Evolutionary conservation across 768 basidiomycete genomes (phyloP), one percentile per base, ranked within the genome.

Genomic region (Suillus paluster): DNA sequence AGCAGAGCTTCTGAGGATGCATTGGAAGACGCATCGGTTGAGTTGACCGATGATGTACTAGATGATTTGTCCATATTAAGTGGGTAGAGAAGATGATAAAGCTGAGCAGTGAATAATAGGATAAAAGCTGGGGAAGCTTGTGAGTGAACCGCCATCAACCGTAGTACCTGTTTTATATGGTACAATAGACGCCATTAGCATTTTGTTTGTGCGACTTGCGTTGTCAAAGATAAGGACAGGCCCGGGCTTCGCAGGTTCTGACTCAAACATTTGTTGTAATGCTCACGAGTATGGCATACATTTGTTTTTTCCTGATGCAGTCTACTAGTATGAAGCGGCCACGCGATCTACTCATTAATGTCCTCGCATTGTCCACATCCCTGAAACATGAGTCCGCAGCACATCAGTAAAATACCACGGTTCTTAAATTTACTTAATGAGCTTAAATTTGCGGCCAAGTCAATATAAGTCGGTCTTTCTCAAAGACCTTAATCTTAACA

Each of bases 1-100:
- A 39, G 36, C 54, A 55, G 17, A 55, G 38, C 54, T 39, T 55
- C 54, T 12, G 38, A 55, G 17, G 54, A 55, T 25, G 54, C 1
- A 36, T 55, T 55, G 17, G 21, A 39, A 25, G 36, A 38, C n/a
- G 50, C 12, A n/a, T n/a, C 12, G n/a, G 50, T 34, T 14, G 34
- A 10, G 5, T 17, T 55, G 36, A 4, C 25, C 4, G 54, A 39
- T 27, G 54, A 55, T 39, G 23, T 55, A 25, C 15, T 36, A 23
- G n/a, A 55, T 19, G 38, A 55, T 39, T 55, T 55, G 11, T 25
- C 39, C 54, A 55, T 55, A 11, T 55, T 19, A 6, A 27, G 49
- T 49, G 17, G 23, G 23, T 11, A 39, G 54, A 1, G 23, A 54
- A 36, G n/a, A 54, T 19, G 17, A 55, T 25, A 38, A 23, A 50